Evolutionary conservation across 306 rosid genomes (phyloP).

Genomic region (Astragalus glycyphyllos): DNA sequence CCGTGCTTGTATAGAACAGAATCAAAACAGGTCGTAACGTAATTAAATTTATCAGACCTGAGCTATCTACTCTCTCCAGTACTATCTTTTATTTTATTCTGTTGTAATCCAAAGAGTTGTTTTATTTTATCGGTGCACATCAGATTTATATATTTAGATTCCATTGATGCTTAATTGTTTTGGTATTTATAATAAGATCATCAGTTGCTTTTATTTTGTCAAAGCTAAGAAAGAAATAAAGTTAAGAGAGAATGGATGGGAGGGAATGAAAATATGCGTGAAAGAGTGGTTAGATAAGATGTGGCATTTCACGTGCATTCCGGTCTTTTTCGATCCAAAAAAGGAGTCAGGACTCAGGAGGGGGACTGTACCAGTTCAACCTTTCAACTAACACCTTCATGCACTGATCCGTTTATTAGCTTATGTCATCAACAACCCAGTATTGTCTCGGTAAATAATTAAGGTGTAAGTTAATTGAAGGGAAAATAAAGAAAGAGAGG

Average conservation of each 20-base stretch:
- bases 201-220: neutral
- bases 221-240: neutral
- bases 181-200: neutral
- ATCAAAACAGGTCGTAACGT: conserved; percentile 46
- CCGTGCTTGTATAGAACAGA: conserved; percentile 24
- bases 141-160: conserved; percentile 14
- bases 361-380: conserved; percentile 36
- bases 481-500: too few species aligned
- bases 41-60: conserved; percentile 42
- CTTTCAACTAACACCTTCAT: conserved; percentile 8
- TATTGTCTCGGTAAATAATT: too few species aligned
- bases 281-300: conserved; percentile 35
- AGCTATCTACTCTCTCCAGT: conserved; percentile 20
- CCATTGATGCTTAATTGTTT: neutral
- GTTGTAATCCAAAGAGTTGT: conserved; percentile 14
- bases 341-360: too few species aligned
- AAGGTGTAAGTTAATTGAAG: too few species aligned
- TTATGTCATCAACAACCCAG: too few species aligned
- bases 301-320: conserved; percentile 53
- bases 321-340: too few species aligned
- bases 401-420: too few species aligned
- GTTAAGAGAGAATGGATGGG: neutral
- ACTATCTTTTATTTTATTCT: neutral
- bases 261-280: conserved; percentile 26
- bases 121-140: conserved; percentile 17